phyloP scores from a whole-genome alignment of 345 rosid species.

The Melastoma malabathricum region DNA sequence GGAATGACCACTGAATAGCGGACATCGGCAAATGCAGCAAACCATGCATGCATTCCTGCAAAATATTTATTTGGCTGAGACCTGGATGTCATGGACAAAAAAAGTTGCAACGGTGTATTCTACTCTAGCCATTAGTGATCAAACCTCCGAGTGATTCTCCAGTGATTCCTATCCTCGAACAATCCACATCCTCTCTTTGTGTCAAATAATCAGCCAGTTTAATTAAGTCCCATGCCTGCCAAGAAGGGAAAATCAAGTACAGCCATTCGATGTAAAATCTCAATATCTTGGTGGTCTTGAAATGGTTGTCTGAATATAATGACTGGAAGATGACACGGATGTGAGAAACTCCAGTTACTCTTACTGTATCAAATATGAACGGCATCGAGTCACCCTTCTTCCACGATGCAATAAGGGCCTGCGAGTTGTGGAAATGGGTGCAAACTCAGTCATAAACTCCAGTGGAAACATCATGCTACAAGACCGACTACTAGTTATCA shows the following conservation, averaged over 20 bases:
- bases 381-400: constrained; percentile 77
- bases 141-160: constrained; percentile 94
- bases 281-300: not conserved
- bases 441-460: no score
- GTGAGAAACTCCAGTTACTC: not conserved
- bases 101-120: constrained; percentile 1
- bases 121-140: constrained; percentile 6
- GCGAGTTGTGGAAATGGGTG: constrained; percentile 12
- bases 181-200: constrained; percentile 66
- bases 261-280: not conserved
- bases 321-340: not conserved
- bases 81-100: not conserved
- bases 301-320: not conserved
- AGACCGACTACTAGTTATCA: no score
- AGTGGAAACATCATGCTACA: no score
- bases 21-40: constrained; percentile 71
- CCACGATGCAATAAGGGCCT: constrained; percentile 93
- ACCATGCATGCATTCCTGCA: constrained; percentile 97
- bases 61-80: constrained; percentile 6
- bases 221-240: constrained; percentile 83
- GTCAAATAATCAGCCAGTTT: constrained; percentile 76
- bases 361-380: constrained; percentile 36
- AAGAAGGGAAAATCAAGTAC: not conserved
- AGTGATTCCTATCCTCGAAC: constrained; percentile 69
- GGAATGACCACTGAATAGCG: constrained; percentile 62